Base-by-base conservation (phyloP, 441 rosid species). In the Omphalea diandra region DNA sequence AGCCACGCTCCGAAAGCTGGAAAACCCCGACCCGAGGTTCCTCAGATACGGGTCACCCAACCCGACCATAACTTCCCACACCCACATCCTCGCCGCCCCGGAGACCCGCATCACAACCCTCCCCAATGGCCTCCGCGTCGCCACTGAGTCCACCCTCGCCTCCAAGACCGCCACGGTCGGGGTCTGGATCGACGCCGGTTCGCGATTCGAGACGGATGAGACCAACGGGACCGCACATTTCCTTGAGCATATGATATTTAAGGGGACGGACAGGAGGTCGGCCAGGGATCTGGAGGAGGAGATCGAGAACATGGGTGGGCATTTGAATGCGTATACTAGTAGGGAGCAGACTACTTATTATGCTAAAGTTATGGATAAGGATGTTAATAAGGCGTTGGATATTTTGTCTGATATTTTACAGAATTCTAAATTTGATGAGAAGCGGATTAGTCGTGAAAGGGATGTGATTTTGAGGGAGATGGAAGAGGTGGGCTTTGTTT, bases 161-260 rank as follows among this genome's bases (percentile, higher is more conserved):
- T 71, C 87, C 3, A 87, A 80, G 68, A 87, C 98, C 0, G 97
- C 98, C 22, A 90, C 99, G 1, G 98, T 95, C 10, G 99, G 99
- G 29, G 99, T 93, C 22, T 95, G 99, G 99, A 96, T 96, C 72
- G 99, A 96, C 59, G 97, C 99, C 2, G 99, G 99, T 70, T 93
- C 97, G 41, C 75, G 98, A 49, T 92, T 88, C 31, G 98, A 92
- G 85, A 85, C 90, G 1, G 95, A 90, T 1, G 85, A 83, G 67
- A 86, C 89, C 5, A 92, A 90, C 18, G 98, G 98, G 1, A 88
- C 97, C 0, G 98, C 98, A 27, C 98, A 92, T 72, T 92, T 92
- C 58, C 74, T 92, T 71, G 98, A 92, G 87, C 98, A 92, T 77
- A 92, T 92, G 98, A 92, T 92, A 12, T 92, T 92, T 69, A 92